Base-by-base conservation (phyloP, 345 rosid species). In the Pelargonium nanum region DNA sequence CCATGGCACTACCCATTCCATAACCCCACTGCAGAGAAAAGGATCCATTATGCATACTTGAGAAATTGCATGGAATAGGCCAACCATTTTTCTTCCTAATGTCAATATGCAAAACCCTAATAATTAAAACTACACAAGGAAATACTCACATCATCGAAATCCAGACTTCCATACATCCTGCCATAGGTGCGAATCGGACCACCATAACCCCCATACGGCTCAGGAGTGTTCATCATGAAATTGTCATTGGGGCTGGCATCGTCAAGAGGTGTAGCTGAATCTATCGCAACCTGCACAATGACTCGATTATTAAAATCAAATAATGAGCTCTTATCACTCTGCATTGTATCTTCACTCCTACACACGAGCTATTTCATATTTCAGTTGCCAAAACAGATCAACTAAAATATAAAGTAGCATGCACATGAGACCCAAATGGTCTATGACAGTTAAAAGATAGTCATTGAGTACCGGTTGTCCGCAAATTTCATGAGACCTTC, bases 401-500 rank as follows among this genome's bases (percentile, higher is more conserved):
- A 26, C 22, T 20, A 19, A 40, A 9, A 12, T 20, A 16, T 40
- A 22, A 19, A 28, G 17, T 26, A 59, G 22, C 15, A 40, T 20
- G 24, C 53, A 59, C 16, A 10, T 17, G 26, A 22, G 48, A 34
- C 16, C 16, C 22, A 30, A 2, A 59, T 17, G 30, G 32, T 7
- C 16, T 19, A 22, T 8, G 20, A n/a, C 4, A 55, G 57, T 9
- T 22, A 57, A 28, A 15, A 51, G 62, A 3, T 53, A 26, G 61
- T 20, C 17, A 55, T 9, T 21, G 53, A 53, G 48, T 81, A 93
- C 99, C 97, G 83, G 90, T 61, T 93, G 99, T 65, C 99, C 99
- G 77, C 96, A 87, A 67, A 90, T 87, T 77, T 93, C 95, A 58
- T 90, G 99, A 69, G 96, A 69, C 70, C 97, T 87, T 57, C 90